Evolutionary conservation across 352 stramenopile genomes (phyloP).

Genomic region (Achlya hypogyna): DNA sequence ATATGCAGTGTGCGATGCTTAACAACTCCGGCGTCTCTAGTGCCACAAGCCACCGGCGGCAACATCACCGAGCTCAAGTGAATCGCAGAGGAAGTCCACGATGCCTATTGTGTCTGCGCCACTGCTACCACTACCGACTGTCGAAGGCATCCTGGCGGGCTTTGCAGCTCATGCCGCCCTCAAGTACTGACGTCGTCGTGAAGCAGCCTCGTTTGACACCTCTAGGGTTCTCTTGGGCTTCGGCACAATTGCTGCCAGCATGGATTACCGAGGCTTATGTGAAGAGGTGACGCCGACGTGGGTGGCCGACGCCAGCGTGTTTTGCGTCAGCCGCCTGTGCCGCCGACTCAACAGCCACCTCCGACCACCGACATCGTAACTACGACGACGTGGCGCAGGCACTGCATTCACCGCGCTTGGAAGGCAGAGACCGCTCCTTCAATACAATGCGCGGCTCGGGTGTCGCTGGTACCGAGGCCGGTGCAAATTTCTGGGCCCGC

Average conservation of each 20-base stretch:
- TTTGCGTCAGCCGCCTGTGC: slow-evolving; percentile 6
- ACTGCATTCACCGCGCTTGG: not conserved
- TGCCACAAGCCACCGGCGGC: not conserved
- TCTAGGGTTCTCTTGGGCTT: slow-evolving; percentile 25
- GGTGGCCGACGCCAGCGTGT: not conserved
- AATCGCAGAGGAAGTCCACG: not conserved
- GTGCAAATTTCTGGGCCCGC: slow-evolving; percentile 3
- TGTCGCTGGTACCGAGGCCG: not conserved
- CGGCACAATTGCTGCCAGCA: slow-evolving; percentile 28
- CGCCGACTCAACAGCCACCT: not conserved
- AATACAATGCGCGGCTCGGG: not conserved
- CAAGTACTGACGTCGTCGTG: slow-evolving; percentile 20
- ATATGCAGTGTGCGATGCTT: not conserved
- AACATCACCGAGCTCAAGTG: not conserved
- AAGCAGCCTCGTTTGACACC: not conserved
- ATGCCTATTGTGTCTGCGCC: not conserved
- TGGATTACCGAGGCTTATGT: slow-evolving; percentile 39
- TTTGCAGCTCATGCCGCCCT: slow-evolving; percentile 35
- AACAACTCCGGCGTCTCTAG: not conserved
- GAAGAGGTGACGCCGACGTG: slow-evolving; percentile 28
- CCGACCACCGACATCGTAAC: not conserved
- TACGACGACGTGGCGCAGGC: not conserved
- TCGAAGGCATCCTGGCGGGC: slow-evolving; percentile 39
- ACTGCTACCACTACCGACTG: slow-evolving; percentile 26
- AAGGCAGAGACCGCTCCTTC: not conserved